These are phyloP conservation scores for Alternaria burnsii DNA, from an alignment of 2,329 filamentous ascomycete genomes.

Conservation along the genomic window DNA sequence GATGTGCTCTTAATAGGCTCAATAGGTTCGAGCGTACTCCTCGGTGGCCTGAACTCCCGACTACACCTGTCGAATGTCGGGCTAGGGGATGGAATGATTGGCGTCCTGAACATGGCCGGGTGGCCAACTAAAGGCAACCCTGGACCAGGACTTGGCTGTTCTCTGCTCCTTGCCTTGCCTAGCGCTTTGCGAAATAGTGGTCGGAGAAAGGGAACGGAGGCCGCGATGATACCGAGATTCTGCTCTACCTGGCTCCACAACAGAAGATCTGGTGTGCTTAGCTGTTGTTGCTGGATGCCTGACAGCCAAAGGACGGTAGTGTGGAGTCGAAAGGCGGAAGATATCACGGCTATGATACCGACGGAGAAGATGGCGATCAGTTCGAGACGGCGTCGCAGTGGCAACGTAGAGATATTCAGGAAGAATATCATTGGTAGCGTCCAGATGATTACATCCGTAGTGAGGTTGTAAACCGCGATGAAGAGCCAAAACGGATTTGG, in stretches of 20 bases:
- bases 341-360: constrained; percentile 42
- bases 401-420: constrained; percentile 55
- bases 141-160: constrained; percentile 25
- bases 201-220: constrained; percentile 44
- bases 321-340: constrained; percentile 40
- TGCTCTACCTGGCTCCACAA: constrained; percentile 47
- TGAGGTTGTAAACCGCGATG: constrained; percentile 54
- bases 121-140: constrained; percentile 18
- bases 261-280: constrained; percentile 32
- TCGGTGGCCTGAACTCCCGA: constrained; percentile 27
- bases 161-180: constrained; percentile 9
- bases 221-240: constrained; percentile 42
- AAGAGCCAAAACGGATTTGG: constrained; percentile 38
- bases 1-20: constrained; percentile 13
- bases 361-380: constrained; percentile 52
- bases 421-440: constrained; percentile 56
- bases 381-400: constrained; percentile 58
- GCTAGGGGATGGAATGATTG: constrained; percentile 36
- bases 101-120: constrained; percentile 23
- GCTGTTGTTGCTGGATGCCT: constrained; percentile 21
- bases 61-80: constrained; percentile 25
- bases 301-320: constrained; percentile 41
- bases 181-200: constrained; percentile 32
- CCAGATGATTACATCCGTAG: constrained; percentile 54
- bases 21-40: constrained; percentile 25